Evolutionary conservation across 345 rosid species (phyloP).

Genomic region (Eucalyptus caleyi): DNA sequence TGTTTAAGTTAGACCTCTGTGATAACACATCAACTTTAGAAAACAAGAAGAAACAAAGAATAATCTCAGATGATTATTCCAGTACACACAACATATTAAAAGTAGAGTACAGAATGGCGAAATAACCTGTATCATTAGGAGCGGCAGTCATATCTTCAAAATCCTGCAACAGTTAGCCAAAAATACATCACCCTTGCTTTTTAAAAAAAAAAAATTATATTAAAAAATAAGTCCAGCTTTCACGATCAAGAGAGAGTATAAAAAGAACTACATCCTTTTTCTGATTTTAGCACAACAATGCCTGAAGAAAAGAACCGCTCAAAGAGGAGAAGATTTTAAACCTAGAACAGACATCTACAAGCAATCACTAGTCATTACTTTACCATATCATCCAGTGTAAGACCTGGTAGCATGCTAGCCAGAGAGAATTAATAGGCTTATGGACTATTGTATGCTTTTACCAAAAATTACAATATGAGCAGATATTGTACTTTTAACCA

Average conservation of each 20-base stretch:
- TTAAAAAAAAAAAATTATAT: neutral
- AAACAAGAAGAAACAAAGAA: neutral
- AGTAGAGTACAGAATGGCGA: neutral
- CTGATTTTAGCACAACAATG: neutral
- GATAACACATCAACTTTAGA: neutral
- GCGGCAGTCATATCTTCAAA: constrained; percentile 23
- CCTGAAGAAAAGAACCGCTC: neutral
- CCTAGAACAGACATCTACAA: neutral
- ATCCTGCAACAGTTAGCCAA: constrained; percentile 44
- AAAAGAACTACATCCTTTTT: neutral
- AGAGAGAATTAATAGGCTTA: neutral
- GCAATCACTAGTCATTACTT: neutral
- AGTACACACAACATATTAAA: neutral
- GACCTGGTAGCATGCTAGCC: neutral
- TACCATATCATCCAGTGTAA: neutral
- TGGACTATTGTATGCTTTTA: neutral
- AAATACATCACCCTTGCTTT: neutral
- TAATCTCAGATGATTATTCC: neutral
- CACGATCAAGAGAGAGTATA: neutral
- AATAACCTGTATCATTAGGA: constrained; percentile 78
- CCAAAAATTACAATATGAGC: neutral
- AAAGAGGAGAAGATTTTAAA: neutral
- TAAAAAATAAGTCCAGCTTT: neutral
- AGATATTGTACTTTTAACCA: neutral
- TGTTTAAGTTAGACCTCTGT: neutral